Evolutionary conservation across 2,329 filamentous ascomycete genomes (phyloP), one percentile per base, ranked within the genome.

Genomic region (Diaporthe caulivora): DNA sequence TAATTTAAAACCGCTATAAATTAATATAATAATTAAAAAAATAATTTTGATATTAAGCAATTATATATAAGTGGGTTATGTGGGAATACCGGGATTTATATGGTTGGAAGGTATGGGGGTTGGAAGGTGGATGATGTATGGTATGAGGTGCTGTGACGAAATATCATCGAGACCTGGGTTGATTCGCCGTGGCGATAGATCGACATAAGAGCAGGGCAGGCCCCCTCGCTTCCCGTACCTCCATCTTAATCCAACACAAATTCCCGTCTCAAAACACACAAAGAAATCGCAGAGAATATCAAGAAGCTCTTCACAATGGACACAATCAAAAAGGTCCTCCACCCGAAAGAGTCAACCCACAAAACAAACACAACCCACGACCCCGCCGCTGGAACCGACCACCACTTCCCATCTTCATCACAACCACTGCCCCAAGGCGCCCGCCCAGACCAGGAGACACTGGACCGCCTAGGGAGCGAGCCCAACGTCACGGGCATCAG

Each of bases 301-400:
- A 53, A 62, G 21, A 26, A 31, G 6, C 42, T 3, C n/a, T 11
- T 8, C 24, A 74, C 15, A 37, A 76, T 76, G 75, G 73, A 75
- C 8, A 29, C 71, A 29, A 53, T 76, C 62, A 76, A 75, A 29
- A 75, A 76, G 11, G 69, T 72, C 54, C 71, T 75, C 49, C 74
- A 75, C 57, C 74, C 69, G 37, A 57, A 75, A 47, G 51, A 74
- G 47, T 10, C 44, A 49, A 10, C 51, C 49, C 65, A 71, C 70
- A 51, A 60, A 53, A 26, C 40, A 40, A 29, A 53, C 29, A 31
- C 47, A 26, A 72, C 70, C 31, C 37, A 65, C 70, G 34, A 72
- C 24, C 37, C 47, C 60, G 31, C 53, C 60, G 13, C 60, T 67
- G 9, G 34, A 34, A 49, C 60, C 68, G 60, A 55, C 49, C 24